Percentiles rank a stretch among this genome's conserved stretches.
These are phyloP conservation scores for Saccharomycopsis fibuligera DNA, from an alignment of 805 yeast genomes.

Conservation along the genomic window DNA sequence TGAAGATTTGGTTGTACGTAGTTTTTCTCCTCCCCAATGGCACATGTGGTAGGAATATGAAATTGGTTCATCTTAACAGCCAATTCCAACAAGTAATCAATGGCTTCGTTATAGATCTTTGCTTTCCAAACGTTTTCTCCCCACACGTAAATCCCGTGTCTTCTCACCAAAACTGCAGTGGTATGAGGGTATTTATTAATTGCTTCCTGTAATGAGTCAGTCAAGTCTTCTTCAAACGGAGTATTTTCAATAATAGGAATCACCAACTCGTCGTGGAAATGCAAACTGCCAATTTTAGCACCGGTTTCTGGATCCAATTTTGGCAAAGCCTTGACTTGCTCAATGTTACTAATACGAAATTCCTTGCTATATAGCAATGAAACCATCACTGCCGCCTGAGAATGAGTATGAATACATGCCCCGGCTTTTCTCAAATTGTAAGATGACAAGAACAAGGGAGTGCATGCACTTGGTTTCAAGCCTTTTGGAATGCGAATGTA, in stretches of 20 bases:
- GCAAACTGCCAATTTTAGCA: conserved; percentile 48
- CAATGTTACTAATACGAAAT: conserved; percentile 73
- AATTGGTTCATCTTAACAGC: conserved; percentile 75
- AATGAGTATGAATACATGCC: conserved; percentile 93
- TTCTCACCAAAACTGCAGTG: conserved; percentile 81
- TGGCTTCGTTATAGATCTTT: conserved; percentile 85
- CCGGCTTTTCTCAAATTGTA: conserved; percentile 68
- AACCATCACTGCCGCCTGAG: conserved; percentile 80
- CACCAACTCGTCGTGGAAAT: conserved; percentile 65
- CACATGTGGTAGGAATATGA: conserved; percentile 49
- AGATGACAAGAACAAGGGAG: conserved; percentile 78
- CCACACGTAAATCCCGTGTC: conserved; percentile 98
- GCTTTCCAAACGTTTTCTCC: conserved; percentile 91
- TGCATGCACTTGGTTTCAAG: conserved; percentile 88
- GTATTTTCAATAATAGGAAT: conserved; percentile 91
- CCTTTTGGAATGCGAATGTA: conserved; percentile 55
- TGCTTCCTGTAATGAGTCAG: conserved; percentile 56
- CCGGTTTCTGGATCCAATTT: conserved; percentile 37
- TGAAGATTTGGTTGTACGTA: neutral
- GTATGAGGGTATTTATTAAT: conserved; percentile 67
- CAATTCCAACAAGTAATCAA: conserved; percentile 80
- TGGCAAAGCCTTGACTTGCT: conserved; percentile 91
- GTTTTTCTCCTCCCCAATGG: conserved; percentile 5
- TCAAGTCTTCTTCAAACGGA: conserved; percentile 80
- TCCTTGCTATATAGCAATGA: conserved; percentile 64